Base-by-base conservation (phyloP, 495 filamentous ascomycete species). In the Neurospora sp. region DNA sequence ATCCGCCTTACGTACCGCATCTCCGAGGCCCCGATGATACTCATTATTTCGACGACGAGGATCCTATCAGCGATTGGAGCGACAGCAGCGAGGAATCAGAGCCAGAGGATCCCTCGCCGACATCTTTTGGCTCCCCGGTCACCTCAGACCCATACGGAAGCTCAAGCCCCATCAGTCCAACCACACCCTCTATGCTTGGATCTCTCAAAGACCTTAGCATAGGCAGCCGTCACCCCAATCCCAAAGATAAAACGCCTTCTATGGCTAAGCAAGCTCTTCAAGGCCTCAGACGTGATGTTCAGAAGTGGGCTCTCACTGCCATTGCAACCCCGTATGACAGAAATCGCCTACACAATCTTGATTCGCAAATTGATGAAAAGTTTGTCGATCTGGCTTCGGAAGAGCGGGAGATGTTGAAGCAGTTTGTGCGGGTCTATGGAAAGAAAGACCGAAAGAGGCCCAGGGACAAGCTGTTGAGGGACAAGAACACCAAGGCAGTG, bases 31-130 rank as follows among this genome's bases (percentile, higher is more conserved):
- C 87, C 76, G 93, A 95, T 72, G 93, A 97, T 74, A 97, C 94
- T 14, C 90, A 92, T 72, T 97, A 97, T 78, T 97, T 97, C 74
- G 92, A 96, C 70, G 91, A 95, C 70, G 90, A 91, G 74, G 89
- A 90, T 44, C 82, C 88, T n/a, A 86, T 92, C 71, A 89, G 85
- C 42, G 85, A 87, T 73, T 86, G 83, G 79, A 85, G 81, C 8
- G 82, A 83, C 40, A 80, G 76, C 70, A 65, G 53, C 12, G 82
- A 87, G 17, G 71, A 76, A 48, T 85, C 86, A 31, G 83, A 84
- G 22, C 79, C 82, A 20, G 77, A 76, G 45, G 53, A 69, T 35
- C 53, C 27, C 14, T 65, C 53, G 4, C 53, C 53, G 53, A 31
- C 53, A 31, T 17, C 12, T 65, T 16, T 65, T 65, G 14, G 53